Percentiles rank a stretch among this genome's conserved stretches.
Evolutionary conservation across 192 early-diverging fungal species (phyloP).

Genomic region (Gorgonomyces haynaldii): DNA sequence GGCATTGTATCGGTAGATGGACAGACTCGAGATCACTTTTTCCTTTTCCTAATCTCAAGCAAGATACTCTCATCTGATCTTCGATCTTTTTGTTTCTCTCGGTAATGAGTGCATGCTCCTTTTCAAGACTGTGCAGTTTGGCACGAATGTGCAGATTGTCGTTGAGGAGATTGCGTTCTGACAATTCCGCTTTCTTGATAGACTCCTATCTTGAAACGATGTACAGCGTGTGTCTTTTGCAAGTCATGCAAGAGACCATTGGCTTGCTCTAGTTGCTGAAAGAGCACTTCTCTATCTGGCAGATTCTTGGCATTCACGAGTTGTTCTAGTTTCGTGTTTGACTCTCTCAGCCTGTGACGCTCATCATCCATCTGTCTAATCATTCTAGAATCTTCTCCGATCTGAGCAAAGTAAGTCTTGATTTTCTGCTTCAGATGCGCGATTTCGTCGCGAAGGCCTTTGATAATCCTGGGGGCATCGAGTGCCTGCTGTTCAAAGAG

Average conservation of each 20-base stretch:
- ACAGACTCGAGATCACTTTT: conserved; percentile 43
- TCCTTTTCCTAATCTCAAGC: conserved; percentile 32
- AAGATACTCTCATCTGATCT: conserved; percentile 25
- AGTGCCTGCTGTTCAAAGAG: conserved; percentile 26
- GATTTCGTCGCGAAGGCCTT: conserved; percentile 33
- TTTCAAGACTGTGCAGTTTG: conserved; percentile 29
- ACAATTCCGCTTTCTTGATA: conserved; percentile 21
- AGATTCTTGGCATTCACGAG: conserved; percentile 24
- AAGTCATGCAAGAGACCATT: conserved; percentile 8
- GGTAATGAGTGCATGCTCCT: conserved; percentile 25
- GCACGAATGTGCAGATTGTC: conserved; percentile 36
- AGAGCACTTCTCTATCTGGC: conserved; percentile 19
- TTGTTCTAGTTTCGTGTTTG: conserved; percentile 20
- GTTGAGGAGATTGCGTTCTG: conserved; percentile 34
- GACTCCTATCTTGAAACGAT: conserved; percentile 23
- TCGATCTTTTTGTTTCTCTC: conserved; percentile 26
- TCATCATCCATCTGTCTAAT: conserved; percentile 36
- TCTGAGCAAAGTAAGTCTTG: conserved; percentile 31
- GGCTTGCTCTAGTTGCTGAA: conserved; percentile 14
- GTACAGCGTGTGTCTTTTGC: conserved; percentile 15
- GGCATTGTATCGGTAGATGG: conserved; percentile 50
- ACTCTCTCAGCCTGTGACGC: conserved; percentile 20
- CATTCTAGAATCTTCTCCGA: conserved; percentile 26
- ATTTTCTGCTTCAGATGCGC: conserved; percentile 29
- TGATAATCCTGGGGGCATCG: conserved; percentile 37